These are phyloP conservation scores for Beauveria caledonica DNA, from an alignment of 2,329 filamentous ascomycete genomes.

Conservation along the genomic window DNA sequence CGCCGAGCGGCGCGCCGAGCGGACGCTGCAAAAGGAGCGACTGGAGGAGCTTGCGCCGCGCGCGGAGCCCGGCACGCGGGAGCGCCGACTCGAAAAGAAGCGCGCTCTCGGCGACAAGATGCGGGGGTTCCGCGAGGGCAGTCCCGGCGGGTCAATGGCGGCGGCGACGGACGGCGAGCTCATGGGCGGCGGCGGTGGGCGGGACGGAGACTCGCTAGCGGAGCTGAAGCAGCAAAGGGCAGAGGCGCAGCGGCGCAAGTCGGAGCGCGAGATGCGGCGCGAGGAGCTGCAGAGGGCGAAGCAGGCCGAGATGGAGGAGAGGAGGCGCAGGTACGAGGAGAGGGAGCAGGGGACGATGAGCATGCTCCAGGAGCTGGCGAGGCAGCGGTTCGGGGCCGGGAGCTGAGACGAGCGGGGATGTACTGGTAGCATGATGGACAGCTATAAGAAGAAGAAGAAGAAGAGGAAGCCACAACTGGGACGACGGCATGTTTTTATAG, in stretches of 20 bases:
- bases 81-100: slow-evolving; percentile 81
- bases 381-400: slow-evolving; percentile 61
- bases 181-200: slow-evolving; percentile 58
- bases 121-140: slow-evolving; percentile 62
- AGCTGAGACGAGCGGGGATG: neutral
- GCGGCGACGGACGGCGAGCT: slow-evolving; percentile 60
- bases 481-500: neutral
- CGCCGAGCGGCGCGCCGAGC: slow-evolving; percentile 54
- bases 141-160: slow-evolving; percentile 45
- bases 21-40: slow-evolving; percentile 57
- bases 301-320: slow-evolving; percentile 72
- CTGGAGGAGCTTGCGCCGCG: slow-evolving; percentile 77
- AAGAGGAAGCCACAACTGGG: neutral
- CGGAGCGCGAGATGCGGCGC: slow-evolving; percentile 70
- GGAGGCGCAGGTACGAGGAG: slow-evolving; percentile 57
- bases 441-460: no score
- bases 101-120: slow-evolving; percentile 64
- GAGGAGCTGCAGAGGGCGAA: slow-evolving; percentile 73
- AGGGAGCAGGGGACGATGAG: slow-evolving; percentile 81
- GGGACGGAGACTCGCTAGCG: slow-evolving; percentile 39
- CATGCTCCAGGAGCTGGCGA: slow-evolving; percentile 71
- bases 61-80: slow-evolving; percentile 72
- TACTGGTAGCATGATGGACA: no score
- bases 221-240: slow-evolving; percentile 63
- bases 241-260: slow-evolving; percentile 64